These are phyloP conservation scores for Backusella liffmaniae DNA, from an alignment of 192 early-diverging fungal species.

Conservation along the genomic window DNA sequence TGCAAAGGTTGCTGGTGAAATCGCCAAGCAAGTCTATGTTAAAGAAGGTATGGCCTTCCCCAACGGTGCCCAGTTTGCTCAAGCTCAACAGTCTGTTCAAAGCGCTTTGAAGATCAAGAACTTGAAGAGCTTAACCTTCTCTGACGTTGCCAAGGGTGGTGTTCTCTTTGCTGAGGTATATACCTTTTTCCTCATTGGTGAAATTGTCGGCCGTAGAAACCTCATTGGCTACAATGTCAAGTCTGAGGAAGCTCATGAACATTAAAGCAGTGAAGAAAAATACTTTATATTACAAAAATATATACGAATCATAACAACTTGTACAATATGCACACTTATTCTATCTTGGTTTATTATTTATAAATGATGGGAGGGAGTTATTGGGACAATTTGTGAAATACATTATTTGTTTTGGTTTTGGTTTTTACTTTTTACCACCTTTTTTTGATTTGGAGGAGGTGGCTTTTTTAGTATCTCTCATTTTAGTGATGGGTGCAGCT, in stretches of 20 bases:
- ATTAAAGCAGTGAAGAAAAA: conserved; percentile 6
- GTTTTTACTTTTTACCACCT: conserved; percentile 1
- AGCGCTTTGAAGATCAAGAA: conserved; percentile 40
- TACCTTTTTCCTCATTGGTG: conserved; percentile 62
- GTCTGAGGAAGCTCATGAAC: conserved; percentile 29
- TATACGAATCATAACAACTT: not conserved
- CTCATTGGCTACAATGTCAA: conserved; percentile 59
- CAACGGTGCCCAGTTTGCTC: conserved; percentile 40
- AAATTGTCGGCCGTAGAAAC: conserved; percentile 62
- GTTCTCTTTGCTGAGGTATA: conserved; percentile 52
- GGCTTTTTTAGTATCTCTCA: not conserved
- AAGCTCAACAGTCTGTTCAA: conserved; percentile 44
- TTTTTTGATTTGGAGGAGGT: not conserved
- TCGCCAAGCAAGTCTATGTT: conserved; percentile 62
- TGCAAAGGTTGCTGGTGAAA: conserved; percentile 52
- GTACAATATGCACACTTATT: conserved; percentile 3
- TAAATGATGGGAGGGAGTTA: not conserved
- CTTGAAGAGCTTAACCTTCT: conserved; percentile 44
- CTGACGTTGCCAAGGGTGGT: conserved; percentile 47
- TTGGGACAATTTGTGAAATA: not conserved
- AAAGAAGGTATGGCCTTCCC: conserved; percentile 61
- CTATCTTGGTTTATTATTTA: not conserved
- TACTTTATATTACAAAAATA: too few relatives aligned
- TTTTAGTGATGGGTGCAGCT: conserved; percentile 17
- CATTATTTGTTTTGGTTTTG: not conserved